Conservation (phyloP, 805 yeast genomes). For the Candida glaebosa region DNA sequence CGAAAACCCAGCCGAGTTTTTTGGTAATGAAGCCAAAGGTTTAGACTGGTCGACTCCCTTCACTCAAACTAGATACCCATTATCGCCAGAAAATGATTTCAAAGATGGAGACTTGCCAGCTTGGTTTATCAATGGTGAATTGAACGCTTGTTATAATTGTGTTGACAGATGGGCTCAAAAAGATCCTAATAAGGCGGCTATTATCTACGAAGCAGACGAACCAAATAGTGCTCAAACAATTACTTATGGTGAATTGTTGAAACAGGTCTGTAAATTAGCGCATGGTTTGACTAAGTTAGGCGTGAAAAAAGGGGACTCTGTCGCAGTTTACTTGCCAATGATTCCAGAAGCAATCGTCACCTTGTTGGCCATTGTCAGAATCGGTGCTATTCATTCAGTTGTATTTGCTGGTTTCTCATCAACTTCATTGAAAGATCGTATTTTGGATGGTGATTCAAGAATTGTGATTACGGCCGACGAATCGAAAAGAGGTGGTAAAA, state of each 20-base stretch:
- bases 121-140: constrained; percentile 91
- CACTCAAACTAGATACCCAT: constrained; percentile 44
- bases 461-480: constrained; percentile 93
- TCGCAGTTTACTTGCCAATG: constrained; percentile 96
- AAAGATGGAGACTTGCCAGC: constrained; percentile 69
- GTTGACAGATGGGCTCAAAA: constrained; percentile 93
- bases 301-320: constrained; percentile 90
- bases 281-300: constrained; percentile 78
- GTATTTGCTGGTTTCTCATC: constrained; percentile 96
- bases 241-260: constrained; percentile 83
- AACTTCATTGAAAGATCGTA: constrained; percentile 87
- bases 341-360: constrained; percentile 94
- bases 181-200: constrained; percentile 79
- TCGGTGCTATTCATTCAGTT: constrained; percentile 96
- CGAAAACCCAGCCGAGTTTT: constrained; percentile 51
- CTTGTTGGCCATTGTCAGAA: constrained; percentile 87
- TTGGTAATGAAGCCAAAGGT: constrained; percentile 51
- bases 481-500: constrained; percentile 93
- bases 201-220: constrained; percentile 93
- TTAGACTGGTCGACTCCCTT: constrained; percentile 55
- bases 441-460: constrained; percentile 79
- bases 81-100: constrained; percentile 45
- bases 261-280: constrained; percentile 82
- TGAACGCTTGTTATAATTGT: constrained; percentile 90
- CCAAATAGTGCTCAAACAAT: constrained; percentile 66